phyloP scores from a whole-genome alignment of 345 rosid species.

The Erysimum cheiranthoides region DNA sequence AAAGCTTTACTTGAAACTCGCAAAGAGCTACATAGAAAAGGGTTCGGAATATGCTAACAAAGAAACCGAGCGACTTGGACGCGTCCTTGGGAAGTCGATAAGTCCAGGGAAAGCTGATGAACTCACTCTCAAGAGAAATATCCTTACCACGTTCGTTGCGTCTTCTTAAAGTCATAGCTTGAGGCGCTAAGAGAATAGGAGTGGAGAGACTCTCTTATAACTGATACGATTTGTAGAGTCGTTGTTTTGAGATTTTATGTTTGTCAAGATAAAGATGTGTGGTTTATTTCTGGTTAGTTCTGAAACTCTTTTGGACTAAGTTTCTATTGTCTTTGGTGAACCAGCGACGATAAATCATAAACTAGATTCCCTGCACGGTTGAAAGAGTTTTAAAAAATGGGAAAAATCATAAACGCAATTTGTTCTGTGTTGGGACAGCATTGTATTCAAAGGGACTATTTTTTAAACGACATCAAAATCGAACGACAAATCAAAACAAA shows the following conservation, averaged over 20 bases:
- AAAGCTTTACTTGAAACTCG: slow-evolving; percentile 78
- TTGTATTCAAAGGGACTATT: too few relatives aligned
- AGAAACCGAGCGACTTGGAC: slow-evolving; percentile 79
- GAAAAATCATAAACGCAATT: not conserved
- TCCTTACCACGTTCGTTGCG: slow-evolving; percentile 59
- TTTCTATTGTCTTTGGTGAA: slow-evolving; percentile 23
- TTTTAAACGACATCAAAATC: too few relatives aligned
- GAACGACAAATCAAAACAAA: too few relatives aligned
- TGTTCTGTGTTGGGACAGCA: too few relatives aligned
- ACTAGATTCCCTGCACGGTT: not conserved
- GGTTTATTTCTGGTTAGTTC: slow-evolving; percentile 20
- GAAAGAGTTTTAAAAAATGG: not conserved
- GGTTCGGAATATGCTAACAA: slow-evolving; percentile 82
- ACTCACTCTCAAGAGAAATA: slow-evolving; percentile 80
- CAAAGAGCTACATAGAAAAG: slow-evolving; percentile 73
- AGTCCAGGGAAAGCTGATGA: slow-evolving; percentile 87
- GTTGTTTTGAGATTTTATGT: slow-evolving; percentile 20
- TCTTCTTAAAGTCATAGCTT: slow-evolving; percentile 35
- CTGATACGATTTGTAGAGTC: slow-evolving; percentile 37
- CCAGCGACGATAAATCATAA: not conserved
- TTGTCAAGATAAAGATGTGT: slow-evolving; percentile 23
- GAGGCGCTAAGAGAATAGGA: slow-evolving; percentile 17
- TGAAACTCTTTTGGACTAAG: slow-evolving; percentile 22
- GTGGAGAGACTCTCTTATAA: slow-evolving; percentile 22
- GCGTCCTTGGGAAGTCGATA: slow-evolving; percentile 88